Percentiles rank a stretch among this genome's conserved stretches.
These are phyloP conservation scores for Diaporthe amygdali DNA, from an alignment of 2,329 filamentous ascomycete species.

Conservation along the genomic window DNA sequence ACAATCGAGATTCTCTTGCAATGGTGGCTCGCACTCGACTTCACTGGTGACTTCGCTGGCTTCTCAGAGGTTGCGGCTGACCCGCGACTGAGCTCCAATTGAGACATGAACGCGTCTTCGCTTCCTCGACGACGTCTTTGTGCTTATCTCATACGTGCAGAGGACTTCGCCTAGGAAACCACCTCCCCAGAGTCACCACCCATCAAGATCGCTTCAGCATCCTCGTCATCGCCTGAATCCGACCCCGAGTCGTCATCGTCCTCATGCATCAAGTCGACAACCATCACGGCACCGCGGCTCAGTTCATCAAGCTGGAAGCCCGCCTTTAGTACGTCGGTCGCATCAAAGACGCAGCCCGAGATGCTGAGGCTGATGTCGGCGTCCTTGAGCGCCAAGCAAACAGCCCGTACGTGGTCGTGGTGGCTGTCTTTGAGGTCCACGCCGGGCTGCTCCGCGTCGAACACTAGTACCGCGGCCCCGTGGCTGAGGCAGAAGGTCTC, in stretches of 20 bases:
- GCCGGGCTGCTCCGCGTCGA: slow-evolving; percentile 22
- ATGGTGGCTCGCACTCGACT: not conserved
- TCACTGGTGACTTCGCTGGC: not conserved
- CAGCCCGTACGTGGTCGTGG: slow-evolving; percentile 31
- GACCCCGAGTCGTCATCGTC: slow-evolving; percentile 26
- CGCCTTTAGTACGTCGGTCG: slow-evolving; percentile 24
- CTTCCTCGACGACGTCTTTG: not conserved
- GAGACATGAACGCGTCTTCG: not conserved
- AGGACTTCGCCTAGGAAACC: not conserved
- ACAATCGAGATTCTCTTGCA: not conserved
- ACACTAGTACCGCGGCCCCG: slow-evolving; percentile 27
- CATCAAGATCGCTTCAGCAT: slow-evolving; percentile 23
- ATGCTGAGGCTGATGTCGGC: slow-evolving; percentile 30
- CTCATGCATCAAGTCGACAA: slow-evolving; percentile 29
- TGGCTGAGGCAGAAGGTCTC: slow-evolving; percentile 28
- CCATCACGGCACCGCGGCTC: slow-evolving; percentile 28
- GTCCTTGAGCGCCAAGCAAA: slow-evolving; percentile 30
- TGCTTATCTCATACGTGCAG: not conserved
- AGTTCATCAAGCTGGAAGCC: slow-evolving; percentile 31
- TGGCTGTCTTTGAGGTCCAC: slow-evolving; percentile 26
- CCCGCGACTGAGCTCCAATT: not conserved
- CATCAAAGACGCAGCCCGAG: slow-evolving; percentile 30
- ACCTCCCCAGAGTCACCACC: slow-evolving; percentile 11
- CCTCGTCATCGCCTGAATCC: slow-evolving; percentile 20
- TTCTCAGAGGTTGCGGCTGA: not conserved